Conservation (phyloP, 306 rosid species). For the Prunus padus region DNA sequence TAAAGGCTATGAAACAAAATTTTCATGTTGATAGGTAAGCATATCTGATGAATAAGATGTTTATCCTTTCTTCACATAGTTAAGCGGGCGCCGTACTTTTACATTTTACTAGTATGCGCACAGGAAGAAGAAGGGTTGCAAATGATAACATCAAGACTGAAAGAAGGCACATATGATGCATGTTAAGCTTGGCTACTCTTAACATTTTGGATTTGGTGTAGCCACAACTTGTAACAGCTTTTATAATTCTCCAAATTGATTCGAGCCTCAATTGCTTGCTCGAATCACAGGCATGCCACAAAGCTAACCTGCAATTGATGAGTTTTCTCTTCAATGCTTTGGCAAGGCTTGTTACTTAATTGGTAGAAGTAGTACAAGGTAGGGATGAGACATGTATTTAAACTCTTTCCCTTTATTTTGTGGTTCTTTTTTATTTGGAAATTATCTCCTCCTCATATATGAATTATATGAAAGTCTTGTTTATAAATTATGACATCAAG, state of each 20-base stretch:
- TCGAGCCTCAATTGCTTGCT: slow-evolving; percentile 10
- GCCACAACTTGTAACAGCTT: slow-evolving; percentile 20
- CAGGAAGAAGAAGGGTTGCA: slow-evolving; percentile 26
- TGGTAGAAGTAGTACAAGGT: background rate
- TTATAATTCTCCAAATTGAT: slow-evolving; percentile 14
- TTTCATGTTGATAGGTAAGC: slow-evolving; percentile 44
- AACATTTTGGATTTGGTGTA: slow-evolving; percentile 27
- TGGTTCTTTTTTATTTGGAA: background rate
- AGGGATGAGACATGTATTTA: slow-evolving; percentile 6
- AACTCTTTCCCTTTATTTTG: background rate
- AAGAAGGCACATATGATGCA: slow-evolving; percentile 34
- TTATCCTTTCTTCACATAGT: background rate
- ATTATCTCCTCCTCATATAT: background rate
- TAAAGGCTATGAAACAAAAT: slow-evolving; percentile 43
- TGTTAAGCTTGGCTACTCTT: slow-evolving; percentile 26
- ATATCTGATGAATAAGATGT: slow-evolving; percentile 12
- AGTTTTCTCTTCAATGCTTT: slow-evolving; percentile 14
- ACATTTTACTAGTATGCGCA: slow-evolving; percentile 30
- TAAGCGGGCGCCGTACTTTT: slow-evolving; percentile 12
- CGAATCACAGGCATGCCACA: slow-evolving; percentile 19
- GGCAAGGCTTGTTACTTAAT: slow-evolving; percentile 15
- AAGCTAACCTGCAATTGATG: slow-evolving; percentile 14
- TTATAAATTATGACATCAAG: background rate
- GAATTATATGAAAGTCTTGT: background rate
- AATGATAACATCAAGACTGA: slow-evolving; percentile 32